phyloP scores from a whole-genome alignment of 306 rosid genomes.

The Begonia fuchsioides region DNA sequence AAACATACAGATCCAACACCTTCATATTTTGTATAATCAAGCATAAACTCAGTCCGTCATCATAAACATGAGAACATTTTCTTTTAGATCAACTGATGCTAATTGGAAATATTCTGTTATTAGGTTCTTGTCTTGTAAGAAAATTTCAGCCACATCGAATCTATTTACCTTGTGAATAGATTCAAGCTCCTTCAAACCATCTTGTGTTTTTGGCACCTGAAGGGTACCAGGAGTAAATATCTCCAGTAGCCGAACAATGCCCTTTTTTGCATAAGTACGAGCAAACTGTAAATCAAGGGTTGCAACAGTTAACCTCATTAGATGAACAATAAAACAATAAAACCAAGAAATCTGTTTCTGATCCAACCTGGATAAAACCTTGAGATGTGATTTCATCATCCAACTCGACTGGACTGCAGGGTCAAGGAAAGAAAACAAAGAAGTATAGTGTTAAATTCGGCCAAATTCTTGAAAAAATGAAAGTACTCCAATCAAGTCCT shows the following conservation, averaged over 20 bases:
- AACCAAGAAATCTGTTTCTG: slow-evolving; percentile 6
- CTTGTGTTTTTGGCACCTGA: slow-evolving; percentile 51
- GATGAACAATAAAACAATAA: slow-evolving; percentile 5
- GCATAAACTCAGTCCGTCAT: not conserved
- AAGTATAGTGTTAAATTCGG: slow-evolving; percentile 11
- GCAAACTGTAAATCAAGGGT: slow-evolving; percentile 47
- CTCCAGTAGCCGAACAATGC: slow-evolving; percentile 76
- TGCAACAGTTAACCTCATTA: not conserved
- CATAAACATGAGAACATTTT: too few relatives aligned
- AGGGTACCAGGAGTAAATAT: slow-evolving; percentile 78
- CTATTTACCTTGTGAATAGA: slow-evolving; percentile 77
- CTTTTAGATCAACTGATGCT: too few relatives aligned
- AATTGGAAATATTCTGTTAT: too few relatives aligned
- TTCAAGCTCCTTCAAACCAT: slow-evolving; percentile 79
- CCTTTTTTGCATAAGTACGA: slow-evolving; percentile 53
- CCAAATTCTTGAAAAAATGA: slow-evolving; percentile 1
- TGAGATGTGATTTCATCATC: slow-evolving; percentile 68
- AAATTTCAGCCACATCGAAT: not conserved
- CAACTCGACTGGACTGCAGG: slow-evolving; percentile 88
- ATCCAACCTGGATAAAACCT: slow-evolving; percentile 71
- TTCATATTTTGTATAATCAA: slow-evolving; percentile 26
- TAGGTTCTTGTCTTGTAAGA: not conserved
- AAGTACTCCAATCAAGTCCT: slow-evolving; percentile 8
- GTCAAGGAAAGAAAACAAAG: slow-evolving; percentile 1
- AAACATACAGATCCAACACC: slow-evolving; percentile 91